phyloP scores from a whole-genome alignment of 75 land plant species.

The Pinus taeda region DNA sequence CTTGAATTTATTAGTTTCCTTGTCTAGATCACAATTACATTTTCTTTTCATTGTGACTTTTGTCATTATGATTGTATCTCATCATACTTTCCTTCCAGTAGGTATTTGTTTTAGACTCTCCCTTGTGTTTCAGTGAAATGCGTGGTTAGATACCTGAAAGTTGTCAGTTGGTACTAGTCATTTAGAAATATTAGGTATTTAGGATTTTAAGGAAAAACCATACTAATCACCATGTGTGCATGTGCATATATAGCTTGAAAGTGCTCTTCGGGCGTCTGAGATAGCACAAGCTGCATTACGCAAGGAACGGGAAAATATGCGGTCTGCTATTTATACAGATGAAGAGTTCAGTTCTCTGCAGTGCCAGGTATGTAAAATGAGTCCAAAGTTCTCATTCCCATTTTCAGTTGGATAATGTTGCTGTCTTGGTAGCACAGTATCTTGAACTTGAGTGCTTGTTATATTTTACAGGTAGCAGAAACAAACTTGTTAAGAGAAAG shows the following conservation, averaged over 20 bases:
- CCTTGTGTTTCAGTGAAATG: too few species aligned
- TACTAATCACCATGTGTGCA: not conserved
- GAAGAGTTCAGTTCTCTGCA: slow-evolving; percentile 87
- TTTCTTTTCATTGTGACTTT: too few species aligned
- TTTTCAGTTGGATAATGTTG: not conserved
- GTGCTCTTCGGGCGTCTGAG: slow-evolving; percentile 72
- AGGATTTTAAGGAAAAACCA: not conserved
- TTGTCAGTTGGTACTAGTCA: not conserved
- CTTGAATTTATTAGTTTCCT: too few species aligned
- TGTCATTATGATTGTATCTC: too few species aligned
- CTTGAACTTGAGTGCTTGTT: not conserved
- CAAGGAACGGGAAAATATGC: slow-evolving; percentile 58
- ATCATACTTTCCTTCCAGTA: too few species aligned
- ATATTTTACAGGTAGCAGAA: slow-evolving; percentile 66
- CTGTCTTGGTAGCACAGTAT: not conserved
- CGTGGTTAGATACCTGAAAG: too few species aligned
- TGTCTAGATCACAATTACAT: too few species aligned
- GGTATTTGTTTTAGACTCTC: too few species aligned
- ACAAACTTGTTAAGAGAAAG: slow-evolving; percentile 87
- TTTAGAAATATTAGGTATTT: not conserved
- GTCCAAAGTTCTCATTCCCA: not conserved
- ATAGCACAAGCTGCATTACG: slow-evolving; percentile 70
- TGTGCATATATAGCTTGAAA: slow-evolving; percentile 55
- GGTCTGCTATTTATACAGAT: slow-evolving; percentile 56
- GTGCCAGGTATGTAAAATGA: slow-evolving; percentile 57